Base-by-base conservation (phyloP, 225 moss, liverwort and hornwort genomes). In the Sphagnum contortum region DNA sequence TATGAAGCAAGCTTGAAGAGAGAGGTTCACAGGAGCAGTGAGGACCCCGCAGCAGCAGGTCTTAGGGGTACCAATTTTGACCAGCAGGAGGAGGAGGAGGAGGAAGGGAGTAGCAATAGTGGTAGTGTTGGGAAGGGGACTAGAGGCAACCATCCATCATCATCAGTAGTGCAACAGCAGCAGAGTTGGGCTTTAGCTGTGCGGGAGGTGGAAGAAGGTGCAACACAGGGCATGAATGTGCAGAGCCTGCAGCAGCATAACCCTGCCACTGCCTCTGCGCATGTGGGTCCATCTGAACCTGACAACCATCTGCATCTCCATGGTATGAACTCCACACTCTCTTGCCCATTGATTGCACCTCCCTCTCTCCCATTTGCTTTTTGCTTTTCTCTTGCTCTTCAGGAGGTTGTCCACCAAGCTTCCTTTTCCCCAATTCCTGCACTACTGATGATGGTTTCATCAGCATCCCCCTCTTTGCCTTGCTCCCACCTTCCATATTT, bases 211-310 rank as follows among this genome's bases (percentile, higher is more conserved):
- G 80, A 80, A 47, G 83, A 80, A 50, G 84, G 80, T 46, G 84
- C 71, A 64, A 77, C 66, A 69, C 84, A 80, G 84, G 84, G 77
- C 4, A 84, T 84, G 84, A 80, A 84, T 48, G 80, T 81, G 75
- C 69, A 78, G 67, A 67, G 77, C 64, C 77, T 84, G 29, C 29
- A 29, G 29, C 29, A 29, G 29, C 29, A 29, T 29, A 29, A 29
- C 29, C 29, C 29, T 29, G 29, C 29, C 0, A 29, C 29, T 1
- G 29, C 29, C 29, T 29, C 29, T 29, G 29, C 1, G 29, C 29
- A 29, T 29, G 29, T 29, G 29, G 29, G 29, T 29, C 29, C 29
- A 29, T 29, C 29, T 59, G 80, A 84, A 11, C 64, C 78, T 47
- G 75, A 73, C 51, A 53, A 73, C 48, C 56, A 69, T 57, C 49